These are phyloP conservation scores for Euphorbia peplus DNA, from an alignment of 345 rosid species.

Conservation along the genomic window DNA sequence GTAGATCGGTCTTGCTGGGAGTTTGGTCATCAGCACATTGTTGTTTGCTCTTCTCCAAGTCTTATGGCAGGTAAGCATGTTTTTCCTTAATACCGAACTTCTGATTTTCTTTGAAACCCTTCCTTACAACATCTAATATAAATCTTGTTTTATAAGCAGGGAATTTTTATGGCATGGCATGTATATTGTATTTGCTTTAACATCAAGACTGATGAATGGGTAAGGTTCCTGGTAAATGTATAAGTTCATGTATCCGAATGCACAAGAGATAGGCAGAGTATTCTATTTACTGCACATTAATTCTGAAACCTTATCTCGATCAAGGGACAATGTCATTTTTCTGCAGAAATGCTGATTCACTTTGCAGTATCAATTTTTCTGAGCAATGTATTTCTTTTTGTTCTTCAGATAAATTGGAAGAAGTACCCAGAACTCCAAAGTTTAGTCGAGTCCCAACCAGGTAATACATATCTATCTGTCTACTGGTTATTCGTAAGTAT, in stretches of 20 bases:
- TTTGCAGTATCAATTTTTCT: background rate
- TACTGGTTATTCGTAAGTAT: background rate
- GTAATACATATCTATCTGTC: constrained; percentile 22
- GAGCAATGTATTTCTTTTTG: background rate
- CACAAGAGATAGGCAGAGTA: background rate
- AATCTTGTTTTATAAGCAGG: constrained; percentile 32
- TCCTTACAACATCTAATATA: background rate
- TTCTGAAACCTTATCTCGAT: too few species aligned
- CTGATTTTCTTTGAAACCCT: background rate
- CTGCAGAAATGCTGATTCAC: background rate
- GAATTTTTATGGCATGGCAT: constrained; percentile 51
- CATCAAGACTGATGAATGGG: constrained; percentile 73
- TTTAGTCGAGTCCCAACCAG: constrained; percentile 31
- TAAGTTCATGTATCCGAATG: background rate
- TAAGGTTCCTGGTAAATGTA: constrained; percentile 36
- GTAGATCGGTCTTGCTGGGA: constrained; percentile 29
- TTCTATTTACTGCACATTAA: background rate
- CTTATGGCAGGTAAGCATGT: constrained; percentile 54
- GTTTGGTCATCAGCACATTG: constrained; percentile 42
- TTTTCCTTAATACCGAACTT: background rate
- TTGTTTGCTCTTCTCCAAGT: constrained; percentile 52
- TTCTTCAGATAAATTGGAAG: constrained; percentile 55
- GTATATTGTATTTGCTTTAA: constrained; percentile 57
- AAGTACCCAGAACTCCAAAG: constrained; percentile 58
- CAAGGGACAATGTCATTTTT: background rate